These are phyloP conservation scores for Lactifluus volemus DNA, from an alignment of 768 basidiomycete species.

Conservation along the genomic window DNA sequence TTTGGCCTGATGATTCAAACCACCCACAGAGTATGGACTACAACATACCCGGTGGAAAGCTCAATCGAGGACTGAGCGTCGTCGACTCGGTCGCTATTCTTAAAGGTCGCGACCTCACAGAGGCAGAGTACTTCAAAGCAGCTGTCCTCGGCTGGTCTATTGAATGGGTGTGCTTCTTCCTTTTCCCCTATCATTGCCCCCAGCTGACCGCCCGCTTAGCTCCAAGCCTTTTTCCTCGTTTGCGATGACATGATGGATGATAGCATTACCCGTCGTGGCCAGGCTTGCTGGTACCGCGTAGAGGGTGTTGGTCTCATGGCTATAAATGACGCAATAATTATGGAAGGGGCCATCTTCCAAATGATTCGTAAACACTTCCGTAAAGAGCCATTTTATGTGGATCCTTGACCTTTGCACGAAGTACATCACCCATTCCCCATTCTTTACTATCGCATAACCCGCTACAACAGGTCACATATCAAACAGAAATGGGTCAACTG, in stretches of 20 bases:
- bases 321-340: constrained; percentile 95
- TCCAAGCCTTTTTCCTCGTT: constrained; percentile 97
- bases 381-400: constrained; percentile 70
- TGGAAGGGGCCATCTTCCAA: constrained; percentile 88
- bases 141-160: constrained; percentile 93
- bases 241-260: constrained; percentile 97
- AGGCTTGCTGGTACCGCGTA: constrained; percentile 89
- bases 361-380: constrained; percentile 86
- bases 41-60: constrained; percentile 95
- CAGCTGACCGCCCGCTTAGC: constrained; percentile 33
- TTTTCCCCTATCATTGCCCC: neutral
- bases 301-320: constrained; percentile 72
- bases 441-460: neutral
- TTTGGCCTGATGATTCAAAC: neutral
- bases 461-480: constrained; percentile 47
- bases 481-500: constrained; percentile 94
- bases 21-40: constrained; percentile 67
- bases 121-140: constrained; percentile 82
- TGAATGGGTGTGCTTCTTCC: constrained; percentile 67
- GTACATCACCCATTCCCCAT: constrained; percentile 30
- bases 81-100: constrained; percentile 89
- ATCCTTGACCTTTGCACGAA: constrained; percentile 90
- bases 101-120: constrained; percentile 55
- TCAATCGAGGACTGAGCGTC: constrained; percentile 94
- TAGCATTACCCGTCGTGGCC: constrained; percentile 86